phyloP scores from a whole-genome alignment of 768 basidiomycete species.

The Auricularia sp. region DNA sequence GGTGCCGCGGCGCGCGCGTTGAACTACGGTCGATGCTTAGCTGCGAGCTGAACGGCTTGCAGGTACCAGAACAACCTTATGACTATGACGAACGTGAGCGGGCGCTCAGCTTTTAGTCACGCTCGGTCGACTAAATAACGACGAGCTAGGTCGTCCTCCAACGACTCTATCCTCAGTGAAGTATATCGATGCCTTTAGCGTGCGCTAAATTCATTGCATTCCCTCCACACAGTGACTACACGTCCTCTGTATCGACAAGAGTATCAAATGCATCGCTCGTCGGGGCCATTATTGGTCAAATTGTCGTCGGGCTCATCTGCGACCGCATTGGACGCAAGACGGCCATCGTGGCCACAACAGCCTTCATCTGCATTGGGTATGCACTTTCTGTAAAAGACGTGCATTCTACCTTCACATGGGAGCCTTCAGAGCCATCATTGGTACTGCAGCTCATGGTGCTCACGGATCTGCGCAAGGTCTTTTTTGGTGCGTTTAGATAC shows the following conservation, averaged over 20 bases:
- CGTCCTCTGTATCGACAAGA: conserved; percentile 48
- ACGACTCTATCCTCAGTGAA: conserved; percentile 41
- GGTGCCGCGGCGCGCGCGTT: conserved; percentile 33
- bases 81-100: conserved; percentile 45
- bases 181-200: too few relatives aligned
- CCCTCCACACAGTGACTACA: conserved; percentile 31
- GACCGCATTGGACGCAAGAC: conserved; percentile 64
- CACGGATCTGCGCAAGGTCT: conserved; percentile 45
- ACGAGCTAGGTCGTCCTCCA: conserved; percentile 53
- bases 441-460: conserved; percentile 56
- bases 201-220: background rate
- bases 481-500: conserved; percentile 37
- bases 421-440: conserved; percentile 34
- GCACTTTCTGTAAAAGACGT: background rate
- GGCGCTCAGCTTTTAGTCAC: conserved; percentile 17
- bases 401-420: background rate
- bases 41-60: background rate
- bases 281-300: conserved; percentile 52
- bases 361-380: conserved; percentile 53
- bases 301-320: conserved; percentile 55
- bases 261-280: conserved; percentile 64
- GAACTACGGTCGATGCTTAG: conserved; percentile 4
- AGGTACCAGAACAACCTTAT: conserved; percentile 61
- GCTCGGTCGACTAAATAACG: background rate
- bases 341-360: conserved; percentile 62